phyloP scores from a whole-genome alignment of 805 yeast species.

The Teunomyces lycoperdinae region DNA sequence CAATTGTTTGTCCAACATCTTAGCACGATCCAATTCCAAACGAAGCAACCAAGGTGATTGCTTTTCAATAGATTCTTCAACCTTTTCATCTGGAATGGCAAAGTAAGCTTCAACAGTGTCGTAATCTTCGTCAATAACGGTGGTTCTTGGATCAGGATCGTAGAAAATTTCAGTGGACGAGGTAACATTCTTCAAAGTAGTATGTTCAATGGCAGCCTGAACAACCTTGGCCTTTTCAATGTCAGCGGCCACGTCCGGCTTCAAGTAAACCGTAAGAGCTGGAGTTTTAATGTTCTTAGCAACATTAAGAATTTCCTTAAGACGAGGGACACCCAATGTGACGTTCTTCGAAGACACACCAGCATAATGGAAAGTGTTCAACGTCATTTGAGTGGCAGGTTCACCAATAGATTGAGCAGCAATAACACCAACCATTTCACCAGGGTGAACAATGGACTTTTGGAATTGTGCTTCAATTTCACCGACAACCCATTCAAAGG shows the following conservation, averaged over 20 bases:
- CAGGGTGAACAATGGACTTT: constrained; percentile 88
- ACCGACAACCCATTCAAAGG: constrained; percentile 95
- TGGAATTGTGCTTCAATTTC: constrained; percentile 93
- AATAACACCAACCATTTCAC: constrained; percentile 97
- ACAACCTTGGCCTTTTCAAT: constrained; percentile 92
- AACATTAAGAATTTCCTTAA: constrained; percentile 95
- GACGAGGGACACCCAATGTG: constrained; percentile 95
- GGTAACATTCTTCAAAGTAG: constrained; percentile 90
- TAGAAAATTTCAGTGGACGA: constrained; percentile 96
- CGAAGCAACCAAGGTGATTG: constrained; percentile 98
- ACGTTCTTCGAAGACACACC: constrained; percentile 97
- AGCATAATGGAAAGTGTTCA: constrained; percentile 96
- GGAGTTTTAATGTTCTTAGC: constrained; percentile 99
- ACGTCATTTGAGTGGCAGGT: constrained; percentile 97
- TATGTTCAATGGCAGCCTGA: constrained; percentile 96
- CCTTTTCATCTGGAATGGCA: constrained; percentile 96
- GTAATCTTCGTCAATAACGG: constrained; percentile 94
- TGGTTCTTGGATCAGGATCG: constrained; percentile 96
- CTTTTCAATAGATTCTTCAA: constrained; percentile 87
- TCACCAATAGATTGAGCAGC: constrained; percentile 99
- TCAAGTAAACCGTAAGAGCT: constrained; percentile 91
- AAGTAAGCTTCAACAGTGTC: constrained; percentile 97
- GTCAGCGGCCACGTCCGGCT: constrained; percentile 76
- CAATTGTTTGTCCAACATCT: constrained; percentile 96
- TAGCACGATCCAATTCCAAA: constrained; percentile 95